Percentiles rank a stretch among this genome's conserved stretches.
Evolutionary conservation across 2,329 filamentous ascomycete species (phyloP).

Genomic region (Colletotrichum sp.): DNA sequence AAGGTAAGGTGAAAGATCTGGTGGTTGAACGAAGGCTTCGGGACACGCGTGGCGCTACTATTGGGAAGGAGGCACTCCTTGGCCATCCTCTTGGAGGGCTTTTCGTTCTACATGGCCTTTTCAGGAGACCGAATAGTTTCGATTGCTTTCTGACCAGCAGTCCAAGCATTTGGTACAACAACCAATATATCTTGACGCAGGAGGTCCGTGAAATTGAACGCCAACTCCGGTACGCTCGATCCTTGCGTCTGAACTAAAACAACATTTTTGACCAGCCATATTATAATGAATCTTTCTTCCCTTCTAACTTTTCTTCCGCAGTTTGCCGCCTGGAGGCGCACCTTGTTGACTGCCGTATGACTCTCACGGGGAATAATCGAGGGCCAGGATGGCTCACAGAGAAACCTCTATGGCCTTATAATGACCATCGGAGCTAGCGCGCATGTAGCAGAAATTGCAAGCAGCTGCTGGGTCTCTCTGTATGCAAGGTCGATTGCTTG

Average conservation of each 20-base stretch:
- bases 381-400: no score
- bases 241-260: background rate
- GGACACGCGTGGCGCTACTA: conserved; percentile 24
- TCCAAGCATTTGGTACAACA: conserved; percentile 53
- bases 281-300: no score
- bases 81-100: conserved; percentile 56
- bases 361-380: no score
- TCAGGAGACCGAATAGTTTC: conserved; percentile 43
- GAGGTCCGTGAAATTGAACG: conserved; percentile 12
- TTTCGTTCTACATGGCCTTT: conserved; percentile 49
- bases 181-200: conserved; percentile 40
- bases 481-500: background rate
- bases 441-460: background rate
- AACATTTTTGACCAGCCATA: background rate
- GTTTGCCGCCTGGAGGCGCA: no score
- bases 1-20: conserved; percentile 40
- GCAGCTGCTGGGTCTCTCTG: background rate
- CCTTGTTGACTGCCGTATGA: no score
- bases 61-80: conserved; percentile 46
- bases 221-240: background rate
- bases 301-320: no score
- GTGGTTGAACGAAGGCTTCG: conserved; percentile 32
- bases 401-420: no score
- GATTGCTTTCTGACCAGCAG: conserved; percentile 49
- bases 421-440: background rate